Conservation (phyloP, 2,329 filamentous ascomycete genomes). For the Pseudopyricularia javanii region DNA sequence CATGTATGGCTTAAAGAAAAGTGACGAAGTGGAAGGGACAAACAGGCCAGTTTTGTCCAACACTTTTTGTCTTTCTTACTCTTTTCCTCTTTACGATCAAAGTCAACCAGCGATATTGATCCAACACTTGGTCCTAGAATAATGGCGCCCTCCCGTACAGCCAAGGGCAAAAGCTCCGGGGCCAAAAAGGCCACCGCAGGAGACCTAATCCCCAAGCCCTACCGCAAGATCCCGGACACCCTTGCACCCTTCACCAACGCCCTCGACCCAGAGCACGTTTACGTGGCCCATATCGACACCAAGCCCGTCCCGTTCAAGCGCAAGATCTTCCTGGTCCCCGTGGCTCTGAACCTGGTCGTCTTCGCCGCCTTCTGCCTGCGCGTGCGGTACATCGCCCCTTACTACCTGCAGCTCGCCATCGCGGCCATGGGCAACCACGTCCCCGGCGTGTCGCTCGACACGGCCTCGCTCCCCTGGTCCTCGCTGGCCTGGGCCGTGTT, state of each 20-base stretch:
- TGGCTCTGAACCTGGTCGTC: slow-evolving; percentile 63
- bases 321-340: slow-evolving; percentile 70
- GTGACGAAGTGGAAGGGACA: too few relatives aligned
- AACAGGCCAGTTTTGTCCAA: too few relatives aligned
- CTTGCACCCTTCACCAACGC: slow-evolving; percentile 54
- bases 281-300: slow-evolving; percentile 73
- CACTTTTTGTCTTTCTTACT: too few relatives aligned
- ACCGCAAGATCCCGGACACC: slow-evolving; percentile 49
- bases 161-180: slow-evolving; percentile 12
- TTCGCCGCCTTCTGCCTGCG: slow-evolving; percentile 53
- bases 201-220: slow-evolving; percentile 45
- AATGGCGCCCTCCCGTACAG: slow-evolving; percentile 1
- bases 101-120: neutral
- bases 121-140: neutral
- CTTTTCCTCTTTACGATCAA: too few relatives aligned
- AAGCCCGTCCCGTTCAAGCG: slow-evolving; percentile 61
- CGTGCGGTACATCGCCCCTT: slow-evolving; percentile 54
- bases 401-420: slow-evolving; percentile 54
- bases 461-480: slow-evolving; percentile 39
- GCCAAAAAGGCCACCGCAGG: slow-evolving; percentile 18
- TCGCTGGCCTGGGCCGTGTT: slow-evolving; percentile 44
- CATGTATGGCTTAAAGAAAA: too few relatives aligned
- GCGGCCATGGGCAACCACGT: slow-evolving; percentile 48
- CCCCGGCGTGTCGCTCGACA: slow-evolving; percentile 55
- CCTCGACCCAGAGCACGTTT: slow-evolving; percentile 59